A percentile compares a stretch with the other conserved stretches of the same genome.
Conservation (phyloP, 441 rosid species). For the Omphalea diandra region DNA sequence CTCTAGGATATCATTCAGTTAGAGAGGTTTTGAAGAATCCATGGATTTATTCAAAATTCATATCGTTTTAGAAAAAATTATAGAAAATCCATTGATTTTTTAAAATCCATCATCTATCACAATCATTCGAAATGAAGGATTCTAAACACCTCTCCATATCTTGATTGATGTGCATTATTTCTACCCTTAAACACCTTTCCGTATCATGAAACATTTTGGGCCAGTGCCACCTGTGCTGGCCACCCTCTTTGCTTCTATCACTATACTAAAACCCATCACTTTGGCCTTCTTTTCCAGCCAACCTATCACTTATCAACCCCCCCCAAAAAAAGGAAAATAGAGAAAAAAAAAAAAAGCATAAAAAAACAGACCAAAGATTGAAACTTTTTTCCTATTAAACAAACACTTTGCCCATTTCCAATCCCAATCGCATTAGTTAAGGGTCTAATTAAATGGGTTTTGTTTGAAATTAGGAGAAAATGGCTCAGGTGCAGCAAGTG, state of each 20-base stretch:
- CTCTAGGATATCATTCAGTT: too few relatives aligned
- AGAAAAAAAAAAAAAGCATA: neutral
- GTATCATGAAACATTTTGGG: too few relatives aligned
- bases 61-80: too few relatives aligned
- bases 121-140: too few relatives aligned
- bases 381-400: neutral
- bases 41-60: too few relatives aligned
- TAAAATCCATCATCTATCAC: too few relatives aligned
- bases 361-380: neutral
- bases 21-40: too few relatives aligned
- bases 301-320: neutral
- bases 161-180: too few relatives aligned
- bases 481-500: slow-evolving; percentile 37
- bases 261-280: neutral
- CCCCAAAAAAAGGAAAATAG: neutral
- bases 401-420: neutral
- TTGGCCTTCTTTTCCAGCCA: slow-evolving; percentile 13
- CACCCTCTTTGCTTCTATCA: neutral
- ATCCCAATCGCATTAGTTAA: neutral
- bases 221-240: slow-evolving; percentile 46
- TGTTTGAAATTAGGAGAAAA: slow-evolving; percentile 4
- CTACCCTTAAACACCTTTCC: too few relatives aligned
- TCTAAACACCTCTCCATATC: too few relatives aligned
- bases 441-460: neutral
- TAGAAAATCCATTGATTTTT: too few relatives aligned